phyloP scores from a whole-genome alignment of 192 early-diverging fungal species.

The Linderina pennispora region DNA sequence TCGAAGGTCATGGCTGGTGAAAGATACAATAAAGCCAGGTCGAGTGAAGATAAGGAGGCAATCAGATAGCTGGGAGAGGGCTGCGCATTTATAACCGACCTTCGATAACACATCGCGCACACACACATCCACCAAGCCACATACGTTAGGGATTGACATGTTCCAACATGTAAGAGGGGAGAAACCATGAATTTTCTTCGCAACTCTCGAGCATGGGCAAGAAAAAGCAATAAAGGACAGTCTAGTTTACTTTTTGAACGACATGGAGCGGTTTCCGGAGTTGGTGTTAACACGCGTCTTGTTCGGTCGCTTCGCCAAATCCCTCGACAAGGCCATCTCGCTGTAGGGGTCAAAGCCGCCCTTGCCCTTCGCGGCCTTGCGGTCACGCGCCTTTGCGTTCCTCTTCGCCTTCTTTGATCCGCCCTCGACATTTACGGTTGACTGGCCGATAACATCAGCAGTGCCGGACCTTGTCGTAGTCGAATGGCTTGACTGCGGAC shows the following conservation, averaged over 20 bases:
- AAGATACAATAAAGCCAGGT: too few relatives aligned
- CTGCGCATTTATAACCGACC: too few relatives aligned
- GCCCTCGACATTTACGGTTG: background rate
- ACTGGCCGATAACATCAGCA: conserved; percentile 14
- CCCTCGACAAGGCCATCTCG: conserved; percentile 5
- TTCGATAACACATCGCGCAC: too few relatives aligned
- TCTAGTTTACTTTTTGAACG: conserved; percentile 33
- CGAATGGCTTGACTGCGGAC: conserved; percentile 10
- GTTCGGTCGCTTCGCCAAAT: conserved; percentile 6
- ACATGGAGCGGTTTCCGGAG: conserved; percentile 24
- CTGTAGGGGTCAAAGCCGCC: conserved; percentile 32
- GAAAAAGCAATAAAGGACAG: too few relatives aligned
- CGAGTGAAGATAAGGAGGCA: too few relatives aligned
- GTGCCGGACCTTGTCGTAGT: conserved; percentile 6
- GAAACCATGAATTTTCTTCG: too few relatives aligned
- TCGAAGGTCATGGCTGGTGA: too few relatives aligned
- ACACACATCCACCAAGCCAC: too few relatives aligned
- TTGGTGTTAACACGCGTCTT: conserved; percentile 11
- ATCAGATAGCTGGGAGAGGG: too few relatives aligned
- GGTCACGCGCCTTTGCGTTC: background rate
- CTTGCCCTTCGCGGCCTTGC: background rate
- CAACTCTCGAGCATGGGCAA: too few relatives aligned
- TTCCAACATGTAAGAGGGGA: too few relatives aligned
- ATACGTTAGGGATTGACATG: too few relatives aligned
- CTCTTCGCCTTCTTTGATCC: background rate